A percentile compares a stretch with the other conserved stretches of the same genome.
Evolutionary conservation across 2,329 filamentous ascomycete genomes (phyloP).

Genomic region (Monilinia laxa): DNA sequence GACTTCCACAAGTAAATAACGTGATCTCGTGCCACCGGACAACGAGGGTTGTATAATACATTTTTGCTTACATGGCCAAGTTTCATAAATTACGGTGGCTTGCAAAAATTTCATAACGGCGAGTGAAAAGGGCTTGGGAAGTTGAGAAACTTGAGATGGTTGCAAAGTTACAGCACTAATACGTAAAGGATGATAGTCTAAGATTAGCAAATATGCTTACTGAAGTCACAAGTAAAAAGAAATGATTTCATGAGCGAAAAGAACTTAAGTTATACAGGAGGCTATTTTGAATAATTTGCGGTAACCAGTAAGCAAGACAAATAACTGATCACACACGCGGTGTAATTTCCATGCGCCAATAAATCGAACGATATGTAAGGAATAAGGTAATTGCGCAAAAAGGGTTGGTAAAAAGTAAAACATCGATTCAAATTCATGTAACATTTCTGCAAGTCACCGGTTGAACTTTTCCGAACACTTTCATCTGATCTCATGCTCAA

Average conservation of each 20-base stretch:
- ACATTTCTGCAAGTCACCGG: slow-evolving; percentile 9
- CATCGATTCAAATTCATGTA: slow-evolving; percentile 12
- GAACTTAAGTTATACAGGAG: not conserved
- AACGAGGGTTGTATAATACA: not conserved
- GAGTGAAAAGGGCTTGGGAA: not conserved
- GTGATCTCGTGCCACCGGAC: slow-evolving; percentile 11
- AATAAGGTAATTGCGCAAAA: not conserved
- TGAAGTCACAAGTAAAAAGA: not conserved
- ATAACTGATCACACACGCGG: not conserved
- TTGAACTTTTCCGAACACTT: not conserved
- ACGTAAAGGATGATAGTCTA: not conserved
- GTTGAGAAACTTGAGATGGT: not conserved
- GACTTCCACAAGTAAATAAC: not conserved
- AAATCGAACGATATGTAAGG: slow-evolving; percentile 17
- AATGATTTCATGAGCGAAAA: not conserved
- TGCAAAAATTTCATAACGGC: not conserved
- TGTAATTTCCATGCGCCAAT: not conserved
- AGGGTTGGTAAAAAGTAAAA: not conserved
- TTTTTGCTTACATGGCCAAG: slow-evolving; percentile 4
- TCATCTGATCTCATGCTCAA: not conserved
- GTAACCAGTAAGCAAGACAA: not conserved
- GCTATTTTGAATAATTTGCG: not conserved
- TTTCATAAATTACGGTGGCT: slow-evolving; percentile 12
- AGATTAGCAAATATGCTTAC: not conserved
- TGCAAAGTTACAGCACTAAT: not conserved